Evolutionary conservation across 768 basidiomycete species (phyloP).

Genomic region (Suillus tomentosus): DNA sequence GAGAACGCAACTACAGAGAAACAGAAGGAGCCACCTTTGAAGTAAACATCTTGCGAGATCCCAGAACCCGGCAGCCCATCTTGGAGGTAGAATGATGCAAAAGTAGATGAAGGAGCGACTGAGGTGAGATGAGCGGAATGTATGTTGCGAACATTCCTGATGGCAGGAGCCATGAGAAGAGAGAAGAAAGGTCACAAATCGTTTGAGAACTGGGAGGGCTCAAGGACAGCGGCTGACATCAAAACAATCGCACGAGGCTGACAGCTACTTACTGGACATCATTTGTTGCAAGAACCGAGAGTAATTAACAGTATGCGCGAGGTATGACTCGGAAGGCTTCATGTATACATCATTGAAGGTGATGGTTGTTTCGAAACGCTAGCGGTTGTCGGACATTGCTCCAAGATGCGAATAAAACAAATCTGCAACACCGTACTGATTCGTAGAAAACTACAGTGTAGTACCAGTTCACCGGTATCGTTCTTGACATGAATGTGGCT

Average conservation of each 20-base stretch:
- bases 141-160: neutral
- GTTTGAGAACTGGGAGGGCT: neutral
- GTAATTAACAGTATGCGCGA: neutral
- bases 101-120: neutral
- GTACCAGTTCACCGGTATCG: neutral
- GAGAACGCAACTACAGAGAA: neutral
- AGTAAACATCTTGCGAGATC: neutral
- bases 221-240: neutral
- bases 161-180: neutral
- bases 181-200: too few relatives aligned
- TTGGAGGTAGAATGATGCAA: neutral
- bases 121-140: neutral
- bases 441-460: neutral
- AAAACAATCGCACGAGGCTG: neutral
- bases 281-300: neutral
- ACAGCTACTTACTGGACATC: neutral
- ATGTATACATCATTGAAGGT: neutral
- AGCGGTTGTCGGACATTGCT: neutral
- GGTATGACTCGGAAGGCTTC: neutral
- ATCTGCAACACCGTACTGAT: neutral
- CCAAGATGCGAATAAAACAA: neutral
- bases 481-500: neutral
- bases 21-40: constrained; percentile 9
- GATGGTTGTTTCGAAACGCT: neutral
- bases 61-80: neutral